These are phyloP conservation scores for Theobroma grandiflorum DNA, from an alignment of 441 rosid species.

Conservation along the genomic window DNA sequence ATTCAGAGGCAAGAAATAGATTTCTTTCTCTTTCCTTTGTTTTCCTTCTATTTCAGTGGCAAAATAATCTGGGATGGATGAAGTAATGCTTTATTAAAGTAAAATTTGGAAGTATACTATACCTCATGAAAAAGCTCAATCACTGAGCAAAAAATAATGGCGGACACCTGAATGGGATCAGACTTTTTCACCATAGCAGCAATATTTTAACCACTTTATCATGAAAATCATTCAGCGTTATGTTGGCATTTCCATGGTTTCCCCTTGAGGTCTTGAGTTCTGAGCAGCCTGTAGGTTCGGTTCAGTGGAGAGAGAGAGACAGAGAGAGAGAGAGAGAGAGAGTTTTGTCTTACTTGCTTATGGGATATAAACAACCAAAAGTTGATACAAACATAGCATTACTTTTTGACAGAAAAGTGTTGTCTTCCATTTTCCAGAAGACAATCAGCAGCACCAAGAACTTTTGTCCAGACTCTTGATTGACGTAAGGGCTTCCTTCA, in stretches of 20 bases:
- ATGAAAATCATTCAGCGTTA: background rate
- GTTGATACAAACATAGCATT: background rate
- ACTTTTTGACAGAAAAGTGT: background rate
- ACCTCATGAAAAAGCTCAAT: background rate
- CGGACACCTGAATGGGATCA: background rate
- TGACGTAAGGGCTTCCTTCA: too few relatives aligned
- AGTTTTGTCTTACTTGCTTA: background rate
- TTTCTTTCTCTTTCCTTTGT: background rate
- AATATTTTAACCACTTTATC: background rate
- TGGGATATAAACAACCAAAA: background rate
- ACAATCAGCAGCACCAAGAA: background rate
- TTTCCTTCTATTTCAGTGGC: background rate
- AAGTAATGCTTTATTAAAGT: background rate
- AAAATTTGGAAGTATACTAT: background rate
- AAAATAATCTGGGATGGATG: background rate
- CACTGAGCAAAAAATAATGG: background rate
- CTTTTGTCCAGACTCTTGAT: too few relatives aligned
- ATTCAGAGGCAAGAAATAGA: background rate
- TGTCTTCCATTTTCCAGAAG: background rate
- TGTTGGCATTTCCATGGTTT: background rate
- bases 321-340: background rate
- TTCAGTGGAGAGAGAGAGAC: background rate
- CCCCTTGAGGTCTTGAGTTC: background rate
- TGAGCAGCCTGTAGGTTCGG: background rate
- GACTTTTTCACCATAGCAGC: background rate